Evolutionary conservation across 208 protist species (phyloP).

Genomic region (Acanthamoeba rhysodes): DNA sequence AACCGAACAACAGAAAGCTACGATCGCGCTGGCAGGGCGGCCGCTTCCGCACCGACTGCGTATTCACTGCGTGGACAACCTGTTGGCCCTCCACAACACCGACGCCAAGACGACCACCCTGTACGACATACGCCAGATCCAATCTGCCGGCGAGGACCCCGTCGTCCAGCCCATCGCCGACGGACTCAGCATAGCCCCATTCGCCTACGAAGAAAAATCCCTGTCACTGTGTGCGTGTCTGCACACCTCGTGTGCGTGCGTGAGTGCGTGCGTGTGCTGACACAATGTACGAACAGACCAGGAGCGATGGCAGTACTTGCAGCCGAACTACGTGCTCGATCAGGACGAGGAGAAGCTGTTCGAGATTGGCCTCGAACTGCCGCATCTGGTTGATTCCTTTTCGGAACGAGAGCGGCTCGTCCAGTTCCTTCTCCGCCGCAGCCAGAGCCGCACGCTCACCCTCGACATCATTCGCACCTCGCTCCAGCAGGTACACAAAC

Average conservation of each 20-base stretch:
- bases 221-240: not conserved
- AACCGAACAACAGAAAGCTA: not conserved
- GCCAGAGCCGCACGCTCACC: not conserved
- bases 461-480: not conserved
- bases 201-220: not conserved
- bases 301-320: constrained; percentile 42
- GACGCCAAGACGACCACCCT: constrained; percentile 10
- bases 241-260: not conserved
- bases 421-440: not conserved
- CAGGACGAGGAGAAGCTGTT: not conserved
- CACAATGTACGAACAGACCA: not conserved
- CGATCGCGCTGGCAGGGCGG: not conserved
- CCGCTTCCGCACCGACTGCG: not conserved
- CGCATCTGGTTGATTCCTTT: not conserved
- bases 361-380: not conserved
- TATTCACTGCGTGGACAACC: constrained; percentile 3
- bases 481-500: not conserved
- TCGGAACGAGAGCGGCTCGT: not conserved
- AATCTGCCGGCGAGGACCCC: not conserved
- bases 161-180: constrained; percentile 6
- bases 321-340: constrained; percentile 47
- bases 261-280: no score
- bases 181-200: not conserved
- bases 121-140: not conserved
- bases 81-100: constrained; percentile 17